A percentile compares a stretch with the other conserved stretches of the same genome.
Conservation (phyloP, 2,329 filamentous ascomycete genomes). For the Aspergillus calidoustus region DNA sequence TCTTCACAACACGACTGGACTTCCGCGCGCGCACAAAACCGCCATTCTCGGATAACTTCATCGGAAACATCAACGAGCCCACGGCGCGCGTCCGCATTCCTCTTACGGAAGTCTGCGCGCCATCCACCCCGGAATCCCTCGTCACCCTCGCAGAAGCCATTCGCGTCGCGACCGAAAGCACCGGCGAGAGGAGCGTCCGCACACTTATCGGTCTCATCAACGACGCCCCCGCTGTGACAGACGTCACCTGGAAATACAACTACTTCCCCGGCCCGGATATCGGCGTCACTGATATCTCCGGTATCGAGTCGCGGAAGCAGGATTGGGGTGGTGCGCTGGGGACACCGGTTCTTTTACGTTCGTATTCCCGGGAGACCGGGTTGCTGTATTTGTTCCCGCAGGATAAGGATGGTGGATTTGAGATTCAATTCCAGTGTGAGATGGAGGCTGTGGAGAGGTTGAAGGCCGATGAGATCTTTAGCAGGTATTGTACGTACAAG, state of each 20-base stretch:
- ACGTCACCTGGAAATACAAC: constrained; percentile 14
- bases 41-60: constrained; percentile 4
- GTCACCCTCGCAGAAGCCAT: constrained; percentile 11
- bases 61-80: constrained; percentile 18
- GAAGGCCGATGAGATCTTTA: constrained; percentile 2
- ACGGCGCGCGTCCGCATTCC: constrained; percentile 12
- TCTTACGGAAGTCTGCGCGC: constrained; percentile 3
- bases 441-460: constrained; percentile 7
- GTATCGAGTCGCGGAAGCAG: constrained; percentile 6
- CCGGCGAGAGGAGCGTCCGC: constrained; percentile 6
- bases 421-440: constrained; percentile 16
- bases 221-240: constrained; percentile 9
- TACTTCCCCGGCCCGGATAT: constrained; percentile 14
- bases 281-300: constrained; percentile 14
- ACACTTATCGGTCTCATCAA: constrained; percentile 13
- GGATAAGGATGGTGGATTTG: constrained; percentile 13
- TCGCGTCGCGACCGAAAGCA: constrained; percentile 11
- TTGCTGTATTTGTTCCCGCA: constrained; percentile 14
- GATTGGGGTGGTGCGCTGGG: constrained; percentile 8
- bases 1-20: constrained; percentile 14
- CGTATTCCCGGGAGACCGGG: constrained; percentile 12
- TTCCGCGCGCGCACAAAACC: constrained; percentile 14
- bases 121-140: constrained; percentile 7
- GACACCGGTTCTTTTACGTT: not conserved
- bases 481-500: constrained; percentile 2